phyloP scores from a whole-genome alignment of 2,329 filamentous ascomycete species.

The Alternaria brassicicola region DNA sequence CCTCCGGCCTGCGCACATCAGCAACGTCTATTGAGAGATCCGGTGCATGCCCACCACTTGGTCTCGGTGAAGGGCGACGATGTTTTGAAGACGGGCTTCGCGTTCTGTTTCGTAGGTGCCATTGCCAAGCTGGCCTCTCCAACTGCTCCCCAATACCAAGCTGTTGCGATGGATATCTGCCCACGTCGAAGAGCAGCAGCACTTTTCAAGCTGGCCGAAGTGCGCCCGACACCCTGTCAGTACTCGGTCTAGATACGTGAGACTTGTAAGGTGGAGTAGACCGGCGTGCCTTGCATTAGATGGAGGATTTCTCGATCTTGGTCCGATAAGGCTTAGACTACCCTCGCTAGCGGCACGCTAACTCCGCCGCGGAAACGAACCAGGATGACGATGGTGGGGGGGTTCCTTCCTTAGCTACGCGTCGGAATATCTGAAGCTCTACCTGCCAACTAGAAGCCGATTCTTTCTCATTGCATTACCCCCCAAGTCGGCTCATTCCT shows the following conservation, averaged over 20 bases:
- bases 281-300: conserved; percentile 18
- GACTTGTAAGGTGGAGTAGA: conserved; percentile 13
- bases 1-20: conserved; percentile 61
- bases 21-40: not conserved
- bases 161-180: not conserved
- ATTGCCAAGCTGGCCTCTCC: conserved; percentile 13
- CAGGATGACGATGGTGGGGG: conserved; percentile 17
- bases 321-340: conserved; percentile 7
- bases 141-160: not conserved
- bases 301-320: conserved; percentile 9
- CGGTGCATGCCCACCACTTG: conserved; percentile 59
- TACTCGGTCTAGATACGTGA: not conserved
- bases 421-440: conserved; percentile 60
- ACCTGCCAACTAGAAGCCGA: conserved; percentile 34
- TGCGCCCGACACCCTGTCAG: conserved; percentile 2
- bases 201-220: conserved; percentile 6
- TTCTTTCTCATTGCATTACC: not conserved
- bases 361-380: conserved; percentile 8
- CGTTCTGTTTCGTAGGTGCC: conserved; percentile 33
- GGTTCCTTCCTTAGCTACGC: conserved; percentile 4
- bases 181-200: not conserved
- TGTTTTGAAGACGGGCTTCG: conserved; percentile 66
- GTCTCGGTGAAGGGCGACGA: conserved; percentile 68
- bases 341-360: conserved; percentile 10
- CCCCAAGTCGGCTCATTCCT: not conserved